A percentile compares a stretch with the other conserved stretches of the same genome.
Evolutionary conservation across 495 filamentous ascomycete species (phyloP).

Genomic region (Massariosphaeria phaeospora): DNA sequence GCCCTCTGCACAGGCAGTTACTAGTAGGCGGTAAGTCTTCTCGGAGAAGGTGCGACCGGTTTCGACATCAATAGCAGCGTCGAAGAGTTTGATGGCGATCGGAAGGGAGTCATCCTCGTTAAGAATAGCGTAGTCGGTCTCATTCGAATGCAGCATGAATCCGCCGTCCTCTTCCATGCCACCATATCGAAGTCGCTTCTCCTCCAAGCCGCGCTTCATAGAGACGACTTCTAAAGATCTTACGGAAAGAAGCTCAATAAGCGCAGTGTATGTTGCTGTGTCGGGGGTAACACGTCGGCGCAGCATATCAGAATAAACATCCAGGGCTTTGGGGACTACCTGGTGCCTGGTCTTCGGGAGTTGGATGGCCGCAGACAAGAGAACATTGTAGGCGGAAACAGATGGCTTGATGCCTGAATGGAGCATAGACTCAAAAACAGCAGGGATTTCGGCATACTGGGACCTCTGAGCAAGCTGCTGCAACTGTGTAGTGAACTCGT

Average conservation of each 20-base stretch:
- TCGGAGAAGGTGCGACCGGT: slow-evolving; percentile 55
- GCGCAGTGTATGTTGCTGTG: slow-evolving; percentile 75
- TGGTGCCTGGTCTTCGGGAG: slow-evolving; percentile 67
- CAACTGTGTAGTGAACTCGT: slow-evolving; percentile 68
- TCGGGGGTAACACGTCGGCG: slow-evolving; percentile 75
- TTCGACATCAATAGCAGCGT: slow-evolving; percentile 57
- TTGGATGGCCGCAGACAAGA: slow-evolving; percentile 75
- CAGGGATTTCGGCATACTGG: slow-evolving; percentile 79
- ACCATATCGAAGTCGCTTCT: slow-evolving; percentile 72
- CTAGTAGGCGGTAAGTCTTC: slow-evolving; percentile 73
- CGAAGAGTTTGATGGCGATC: slow-evolving; percentile 79
- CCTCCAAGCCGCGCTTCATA: slow-evolving; percentile 65
- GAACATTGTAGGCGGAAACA: slow-evolving; percentile 80
- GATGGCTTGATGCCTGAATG: slow-evolving; percentile 70
- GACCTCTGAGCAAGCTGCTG: slow-evolving; percentile 60
- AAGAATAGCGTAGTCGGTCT: slow-evolving; percentile 75
- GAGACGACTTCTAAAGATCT: slow-evolving; percentile 68
- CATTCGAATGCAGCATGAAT: slow-evolving; percentile 84
- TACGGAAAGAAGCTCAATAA: slow-evolving; percentile 74
- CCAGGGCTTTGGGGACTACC: slow-evolving; percentile 81
- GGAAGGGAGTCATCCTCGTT: slow-evolving; percentile 79
- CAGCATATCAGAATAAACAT: slow-evolving; percentile 96
- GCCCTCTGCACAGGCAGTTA: slow-evolving; percentile 76
- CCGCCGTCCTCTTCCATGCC: slow-evolving; percentile 80
- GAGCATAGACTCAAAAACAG: slow-evolving; percentile 82